A percentile compares a stretch with the other conserved stretches of the same genome.
Evolutionary conservation across 331 rosid species (phyloP).

Genomic region (Arachis monticola): DNA sequence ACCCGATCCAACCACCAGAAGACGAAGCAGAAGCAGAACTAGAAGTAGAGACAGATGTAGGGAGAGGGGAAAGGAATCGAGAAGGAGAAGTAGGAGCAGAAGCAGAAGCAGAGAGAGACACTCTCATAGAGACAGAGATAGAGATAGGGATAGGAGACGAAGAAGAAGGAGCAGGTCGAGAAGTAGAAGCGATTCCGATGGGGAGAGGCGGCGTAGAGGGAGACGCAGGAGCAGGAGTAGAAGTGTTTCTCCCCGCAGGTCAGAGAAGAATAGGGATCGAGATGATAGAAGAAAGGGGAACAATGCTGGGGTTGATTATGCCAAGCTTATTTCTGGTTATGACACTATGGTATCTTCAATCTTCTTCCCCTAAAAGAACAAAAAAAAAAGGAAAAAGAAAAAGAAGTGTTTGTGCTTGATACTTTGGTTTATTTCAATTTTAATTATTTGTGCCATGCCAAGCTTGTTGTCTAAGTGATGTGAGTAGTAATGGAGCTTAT

Average conservation of each 20-base stretch:
- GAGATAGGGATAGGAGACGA: constrained; percentile 12
- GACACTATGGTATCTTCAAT: constrained; percentile 63
- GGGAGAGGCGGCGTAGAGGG: constrained; percentile 46
- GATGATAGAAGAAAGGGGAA: constrained; percentile 54
- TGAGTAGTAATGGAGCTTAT: background rate
- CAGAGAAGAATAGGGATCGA: constrained; percentile 44
- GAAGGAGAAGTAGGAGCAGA: constrained; percentile 31
- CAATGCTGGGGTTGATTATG: constrained; percentile 53
- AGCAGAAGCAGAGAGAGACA: constrained; percentile 62
- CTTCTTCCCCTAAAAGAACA: background rate
- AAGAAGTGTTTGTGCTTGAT: background rate
- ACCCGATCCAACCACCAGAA: constrained; percentile 33
- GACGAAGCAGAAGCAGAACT: constrained; percentile 56
- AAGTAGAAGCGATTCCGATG: constrained; percentile 49
- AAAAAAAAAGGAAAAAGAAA: no score
- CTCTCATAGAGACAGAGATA: constrained; percentile 35
- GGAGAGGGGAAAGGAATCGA: constrained; percentile 27
- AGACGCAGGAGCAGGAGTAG: constrained; percentile 40
- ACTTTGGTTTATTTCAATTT: constrained; percentile 8
- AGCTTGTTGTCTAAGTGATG: background rate
- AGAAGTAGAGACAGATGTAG: constrained; percentile 49
- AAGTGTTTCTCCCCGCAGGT: constrained; percentile 55
- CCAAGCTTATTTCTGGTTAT: constrained; percentile 68
- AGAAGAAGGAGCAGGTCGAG: constrained; percentile 21
- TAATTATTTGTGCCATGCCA: background rate